Conservation (phyloP, 257 asterid species). For the Gentiana macrophylla region DNA sequence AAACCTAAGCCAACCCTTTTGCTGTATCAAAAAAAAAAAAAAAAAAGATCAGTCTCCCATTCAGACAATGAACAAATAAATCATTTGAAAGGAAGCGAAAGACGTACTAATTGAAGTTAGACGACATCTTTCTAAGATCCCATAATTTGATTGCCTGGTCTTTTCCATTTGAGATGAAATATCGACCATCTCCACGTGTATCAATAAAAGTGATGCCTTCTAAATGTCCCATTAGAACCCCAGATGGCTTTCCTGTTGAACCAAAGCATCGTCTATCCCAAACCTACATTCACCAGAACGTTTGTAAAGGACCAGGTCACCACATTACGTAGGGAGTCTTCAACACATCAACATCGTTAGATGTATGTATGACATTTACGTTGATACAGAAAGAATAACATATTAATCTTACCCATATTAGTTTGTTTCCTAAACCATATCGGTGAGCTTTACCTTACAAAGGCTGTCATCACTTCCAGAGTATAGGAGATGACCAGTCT, state of each 20-base stretch:
- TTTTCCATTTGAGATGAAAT: constrained; percentile 87
- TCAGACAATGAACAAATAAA: no score
- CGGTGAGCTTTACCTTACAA: constrained; percentile 53
- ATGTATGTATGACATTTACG: no score
- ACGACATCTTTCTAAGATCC: constrained; percentile 95
- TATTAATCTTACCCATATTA: no score
- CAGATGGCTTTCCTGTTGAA: constrained; percentile 49
- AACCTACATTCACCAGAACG: constrained; percentile 36
- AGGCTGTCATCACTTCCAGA: constrained; percentile 97
- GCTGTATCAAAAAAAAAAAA: constrained; percentile 31
- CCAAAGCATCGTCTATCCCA: constrained; percentile 94
- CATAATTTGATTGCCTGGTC: constrained; percentile 89
- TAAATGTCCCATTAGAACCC: constrained; percentile 80
- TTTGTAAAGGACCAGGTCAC: no score
- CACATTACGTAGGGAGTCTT: no score
- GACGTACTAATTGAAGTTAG: constrained; percentile 70
- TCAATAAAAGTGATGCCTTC: constrained; percentile 89
- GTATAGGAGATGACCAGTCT: constrained; percentile 77
- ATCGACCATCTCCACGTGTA: constrained; percentile 94
- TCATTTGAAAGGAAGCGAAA: constrained; percentile 1
- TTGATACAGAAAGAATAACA: no score
- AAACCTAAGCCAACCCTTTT: constrained; percentile 29
- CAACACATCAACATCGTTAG: no score
- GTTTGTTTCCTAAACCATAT: no score
- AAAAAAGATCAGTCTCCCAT: no score